phyloP scores from a whole-genome alignment of 2,329 filamentous ascomycete species.

The Bimuria novae-zelandiae region DNA sequence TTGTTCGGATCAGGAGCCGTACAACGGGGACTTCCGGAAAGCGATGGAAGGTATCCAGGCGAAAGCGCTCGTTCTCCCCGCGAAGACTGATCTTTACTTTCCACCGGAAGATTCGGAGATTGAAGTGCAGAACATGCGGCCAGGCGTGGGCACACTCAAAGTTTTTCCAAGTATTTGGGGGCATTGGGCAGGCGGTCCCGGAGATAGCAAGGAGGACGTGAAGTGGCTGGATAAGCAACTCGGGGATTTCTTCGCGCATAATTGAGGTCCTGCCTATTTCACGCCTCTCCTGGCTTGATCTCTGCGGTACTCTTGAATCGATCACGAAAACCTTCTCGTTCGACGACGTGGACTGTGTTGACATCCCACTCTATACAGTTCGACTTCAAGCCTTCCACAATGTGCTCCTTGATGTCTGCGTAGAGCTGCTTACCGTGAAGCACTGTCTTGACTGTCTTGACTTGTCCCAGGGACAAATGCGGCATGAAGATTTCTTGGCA shows the following conservation, averaged over 20 bases:
- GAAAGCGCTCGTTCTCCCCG: conserved; percentile 71
- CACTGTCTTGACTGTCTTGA: conserved; percentile 19
- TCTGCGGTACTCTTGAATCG: conserved; percentile 30
- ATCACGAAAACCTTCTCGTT: conserved; percentile 28
- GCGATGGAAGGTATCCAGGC: conserved; percentile 70
- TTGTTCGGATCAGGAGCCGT: conserved; percentile 67
- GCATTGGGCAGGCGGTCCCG: conserved; percentile 66
- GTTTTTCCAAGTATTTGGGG: conserved; percentile 68
- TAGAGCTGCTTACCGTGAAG: conserved; percentile 15
- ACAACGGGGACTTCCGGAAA: conserved; percentile 67
- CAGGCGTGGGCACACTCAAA: conserved; percentile 60
- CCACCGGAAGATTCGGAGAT: conserved; percentile 79
- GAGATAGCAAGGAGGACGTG: conserved; percentile 71
- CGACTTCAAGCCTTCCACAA: too few species aligned
- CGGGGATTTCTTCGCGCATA: conserved; percentile 54
- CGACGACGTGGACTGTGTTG: conserved; percentile 34
- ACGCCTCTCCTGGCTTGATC: conserved; percentile 10
- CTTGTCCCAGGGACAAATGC: conserved; percentile 36
- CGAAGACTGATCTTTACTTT: conserved; percentile 79
- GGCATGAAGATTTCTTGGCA: conserved; percentile 30
- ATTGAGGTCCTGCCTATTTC: conserved; percentile 12
- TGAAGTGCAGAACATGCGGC: conserved; percentile 68
- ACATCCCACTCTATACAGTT: conserved; percentile 31
- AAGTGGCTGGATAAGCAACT: conserved; percentile 72
- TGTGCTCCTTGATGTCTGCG: conserved; percentile 19